Evolutionary conservation across 208 protist species (phyloP), one percentile per base, ranked within the genome.

Genomic region (Trypanosoma cruzi): DNA sequence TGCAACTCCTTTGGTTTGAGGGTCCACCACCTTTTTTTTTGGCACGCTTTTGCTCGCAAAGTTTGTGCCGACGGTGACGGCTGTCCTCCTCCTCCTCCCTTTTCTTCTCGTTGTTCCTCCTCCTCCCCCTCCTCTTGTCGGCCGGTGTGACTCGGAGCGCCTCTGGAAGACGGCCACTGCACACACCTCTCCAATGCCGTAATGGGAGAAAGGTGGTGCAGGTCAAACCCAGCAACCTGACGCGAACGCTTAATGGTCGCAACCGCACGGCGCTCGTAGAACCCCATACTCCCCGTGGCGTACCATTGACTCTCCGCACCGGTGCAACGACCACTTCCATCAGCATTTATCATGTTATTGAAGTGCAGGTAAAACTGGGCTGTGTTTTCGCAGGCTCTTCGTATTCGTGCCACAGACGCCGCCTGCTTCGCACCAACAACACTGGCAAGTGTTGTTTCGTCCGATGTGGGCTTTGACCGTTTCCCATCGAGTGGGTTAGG

Each of bases 201-300:
- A 48, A 86, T 61, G 3, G 81, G 81, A 6, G 81, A 86, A 44
- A 86, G 64, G 71, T 74, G 64, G 37, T 71, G 67, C 20, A 81
- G 42, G 66, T 86, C 81, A 70, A 86, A 86, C 4, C 63, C 55
- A 31, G 53, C 77, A 18, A 71, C 68, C n/a, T 79, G 68, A 20
- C 66, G 64, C 8, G 69, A 68, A 48, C 77, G 77, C 20, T 63
- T 68, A 57, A 83, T 79, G 36, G 49, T 52, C 50, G 77, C 75
- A 26, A 72, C 68, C 5, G 75, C 65, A 2, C 74, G 77, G 31
- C 42, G 55, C 42, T 67, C 67, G 36, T 37, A 52, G 46, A 71
- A 83, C 4, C 42, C 49, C 16, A 32, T 18, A 26, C 61, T 69
- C 26, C 79, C 79, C n/a, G 48, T 44, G 16, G 66, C 40, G 60